Percentiles rank a stretch among this genome's conserved stretches.
Conservation (phyloP, 306 rosid species). For the Styphnolobium japonicum region DNA sequence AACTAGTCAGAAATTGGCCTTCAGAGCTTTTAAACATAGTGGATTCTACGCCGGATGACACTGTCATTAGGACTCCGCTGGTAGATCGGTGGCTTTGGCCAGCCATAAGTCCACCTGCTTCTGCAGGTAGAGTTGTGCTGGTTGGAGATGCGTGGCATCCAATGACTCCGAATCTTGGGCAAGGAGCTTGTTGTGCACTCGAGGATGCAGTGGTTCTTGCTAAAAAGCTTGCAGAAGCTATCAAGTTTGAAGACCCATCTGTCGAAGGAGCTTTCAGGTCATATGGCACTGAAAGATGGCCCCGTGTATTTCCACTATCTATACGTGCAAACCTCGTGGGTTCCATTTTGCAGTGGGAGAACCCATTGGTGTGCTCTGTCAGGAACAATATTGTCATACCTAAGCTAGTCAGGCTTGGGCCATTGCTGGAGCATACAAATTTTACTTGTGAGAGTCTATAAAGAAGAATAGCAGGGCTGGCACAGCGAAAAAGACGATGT, state of each 20-base stretch:
- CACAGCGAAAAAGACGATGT: not conserved
- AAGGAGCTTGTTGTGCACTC: constrained; percentile 94
- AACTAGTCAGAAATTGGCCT: constrained; percentile 63
- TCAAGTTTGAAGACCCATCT: constrained; percentile 41
- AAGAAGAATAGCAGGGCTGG: not conserved
- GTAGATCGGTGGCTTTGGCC: constrained; percentile 96
- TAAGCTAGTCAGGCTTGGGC: constrained; percentile 68
- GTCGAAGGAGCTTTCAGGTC: constrained; percentile 62
- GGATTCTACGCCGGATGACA: constrained; percentile 67
- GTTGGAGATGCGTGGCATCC: constrained; percentile 99
- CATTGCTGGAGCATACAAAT: constrained; percentile 78
- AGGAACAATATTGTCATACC: constrained; percentile 72
- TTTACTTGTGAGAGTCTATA: constrained; percentile 52
- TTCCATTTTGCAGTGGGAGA: constrained; percentile 72
- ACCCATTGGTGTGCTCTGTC: constrained; percentile 63
- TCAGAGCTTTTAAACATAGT: constrained; percentile 47
- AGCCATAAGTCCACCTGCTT: constrained; percentile 57
- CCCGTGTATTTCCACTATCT: constrained; percentile 69
- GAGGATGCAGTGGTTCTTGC: constrained; percentile 78
- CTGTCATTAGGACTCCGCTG: constrained; percentile 61
- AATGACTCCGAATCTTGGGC: constrained; percentile 96
- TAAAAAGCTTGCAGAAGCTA: constrained; percentile 61
- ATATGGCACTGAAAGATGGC: constrained; percentile 75
- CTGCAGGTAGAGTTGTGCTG: constrained; percentile 66
- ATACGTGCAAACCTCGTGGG: constrained; percentile 79